These are phyloP conservation scores for Venturia carpophila DNA, from an alignment of 2,329 filamentous ascomycete species.

Conservation along the genomic window DNA sequence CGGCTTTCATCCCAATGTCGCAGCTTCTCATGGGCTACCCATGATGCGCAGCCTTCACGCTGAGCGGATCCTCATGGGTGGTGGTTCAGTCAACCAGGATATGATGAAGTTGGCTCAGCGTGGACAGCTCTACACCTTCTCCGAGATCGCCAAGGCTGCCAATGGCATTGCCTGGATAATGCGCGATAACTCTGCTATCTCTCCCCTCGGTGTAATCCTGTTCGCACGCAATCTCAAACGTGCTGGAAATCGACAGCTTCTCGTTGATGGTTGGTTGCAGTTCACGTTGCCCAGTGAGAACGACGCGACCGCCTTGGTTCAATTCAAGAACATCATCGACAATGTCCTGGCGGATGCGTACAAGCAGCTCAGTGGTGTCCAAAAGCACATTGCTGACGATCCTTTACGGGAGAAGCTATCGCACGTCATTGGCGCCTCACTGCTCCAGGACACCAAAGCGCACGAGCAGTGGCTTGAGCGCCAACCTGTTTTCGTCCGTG, in stretches of 20 bases:
- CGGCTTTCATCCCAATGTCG: slow-evolving; percentile 41
- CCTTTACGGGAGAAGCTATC: neutral
- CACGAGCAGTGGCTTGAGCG: neutral
- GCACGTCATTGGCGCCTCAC: neutral
- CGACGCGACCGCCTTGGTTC: neutral
- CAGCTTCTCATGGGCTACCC: slow-evolving; percentile 27
- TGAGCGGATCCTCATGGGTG: slow-evolving; percentile 20
- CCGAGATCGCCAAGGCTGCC: slow-evolving; percentile 17
- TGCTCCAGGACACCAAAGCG: neutral
- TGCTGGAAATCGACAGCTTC: neutral
- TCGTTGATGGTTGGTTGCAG: slow-evolving; percentile 15
- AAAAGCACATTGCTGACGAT: neutral
- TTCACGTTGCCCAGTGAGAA: neutral
- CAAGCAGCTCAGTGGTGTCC: neutral
- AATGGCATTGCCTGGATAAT: slow-evolving; percentile 21
- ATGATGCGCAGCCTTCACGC: slow-evolving; percentile 20
- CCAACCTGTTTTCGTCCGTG: neutral
- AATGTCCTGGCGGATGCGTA: slow-evolving; percentile 6
- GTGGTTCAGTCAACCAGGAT: slow-evolving; percentile 15
- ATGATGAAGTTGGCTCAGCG: slow-evolving; percentile 8
- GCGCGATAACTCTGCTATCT: slow-evolving; percentile 25
- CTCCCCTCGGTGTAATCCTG: slow-evolving; percentile 25
- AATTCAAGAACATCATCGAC: slow-evolving; percentile 8
- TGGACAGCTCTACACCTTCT: slow-evolving; percentile 18
- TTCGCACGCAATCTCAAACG: slow-evolving; percentile 25